Base-by-base conservation (phyloP, 2,329 filamentous ascomycete genomes). In the Microcyclospora tardicrescens region DNA sequence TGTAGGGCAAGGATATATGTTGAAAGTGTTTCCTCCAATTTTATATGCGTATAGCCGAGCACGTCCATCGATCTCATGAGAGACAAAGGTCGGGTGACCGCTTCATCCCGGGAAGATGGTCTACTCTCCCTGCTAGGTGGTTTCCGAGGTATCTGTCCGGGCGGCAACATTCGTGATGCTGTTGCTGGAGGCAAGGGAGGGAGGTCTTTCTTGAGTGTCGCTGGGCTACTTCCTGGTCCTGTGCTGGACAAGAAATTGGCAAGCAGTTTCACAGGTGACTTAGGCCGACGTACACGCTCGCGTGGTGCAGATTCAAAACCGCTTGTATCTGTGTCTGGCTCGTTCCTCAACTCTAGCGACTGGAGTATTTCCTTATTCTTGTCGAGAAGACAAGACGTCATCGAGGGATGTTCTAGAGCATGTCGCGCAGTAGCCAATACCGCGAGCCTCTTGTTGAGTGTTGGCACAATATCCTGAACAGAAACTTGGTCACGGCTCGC, bases 211-310 rank as follows among this genome's bases (percentile, higher is more conserved):
- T 49, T 48, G 33, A 54, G 36, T 5, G 50, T 38, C 3, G 52
- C 50, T 19, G 52, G 46, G 32, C 57, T 53, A 32, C 42, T 48
- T n/a, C 49, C 55, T 35, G 62, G 70, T 40, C 70, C 73, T 16
- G 76, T 74, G 28, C 76, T 73, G 51, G 93, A 76, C 11, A 61
- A 43, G 38, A 95, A 75, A 53, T 73, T 93, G 0, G 87, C 93
- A 12, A 96, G 68, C 53, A 94, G 71, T 58, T 95, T 96, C 35
- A 93, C 84, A 0, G 89, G 87, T 1, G 87, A 95, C n/a, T 80
- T 75, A 4, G 78, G 77, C 9, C 89, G 71, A 54, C 84, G 83
- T 1, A 77, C 78, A 39, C 72, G 72, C 29, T 62, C 60, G 9
- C 42, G 48, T 28, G 41, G 40, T 3, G 37, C 36, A 12, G 43